Conservation (phyloP, 352 stramenopile genomes). For the Thraustotheca clavata region DNA sequence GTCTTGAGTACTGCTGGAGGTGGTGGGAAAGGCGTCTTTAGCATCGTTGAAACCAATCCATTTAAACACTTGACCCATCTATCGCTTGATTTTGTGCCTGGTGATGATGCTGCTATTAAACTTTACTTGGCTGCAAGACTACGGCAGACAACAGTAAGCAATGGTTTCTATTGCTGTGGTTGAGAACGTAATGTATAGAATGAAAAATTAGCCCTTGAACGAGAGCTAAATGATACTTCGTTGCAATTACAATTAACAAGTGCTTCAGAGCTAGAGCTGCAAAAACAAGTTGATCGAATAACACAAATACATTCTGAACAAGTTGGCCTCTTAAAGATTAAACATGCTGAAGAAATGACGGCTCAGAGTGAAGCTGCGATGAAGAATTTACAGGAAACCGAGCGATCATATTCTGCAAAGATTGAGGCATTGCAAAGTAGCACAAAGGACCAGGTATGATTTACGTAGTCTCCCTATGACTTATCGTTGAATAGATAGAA, state of each 20-base stretch:
- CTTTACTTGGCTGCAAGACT: constrained; percentile 84
- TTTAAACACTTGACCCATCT: constrained; percentile 95
- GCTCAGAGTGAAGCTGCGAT: constrained; percentile 30
- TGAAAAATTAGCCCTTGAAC: constrained; percentile 3
- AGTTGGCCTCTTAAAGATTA: constrained; percentile 1
- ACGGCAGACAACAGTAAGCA: constrained; percentile 48
- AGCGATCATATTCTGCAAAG: constrained; percentile 58
- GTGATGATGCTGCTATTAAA: constrained; percentile 86
- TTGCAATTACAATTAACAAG: neutral
- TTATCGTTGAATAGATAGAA: constrained; percentile 33
- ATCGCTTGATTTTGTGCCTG: constrained; percentile 76
- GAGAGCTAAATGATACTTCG: neutral
- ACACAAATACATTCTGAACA: constrained; percentile 9
- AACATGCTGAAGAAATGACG: constrained; percentile 8
- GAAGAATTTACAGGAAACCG: constrained; percentile 39
- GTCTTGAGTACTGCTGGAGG: constrained; percentile 50
- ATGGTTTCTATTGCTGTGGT: neutral
- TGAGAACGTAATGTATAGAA: neutral
- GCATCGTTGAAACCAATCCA: constrained; percentile 90
- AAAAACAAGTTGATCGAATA: constrained; percentile 12
- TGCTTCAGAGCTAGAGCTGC: neutral
- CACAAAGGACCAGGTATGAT: constrained; percentile 58
- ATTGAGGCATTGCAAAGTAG: constrained; percentile 43
- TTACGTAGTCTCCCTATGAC: neutral
- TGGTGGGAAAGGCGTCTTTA: constrained; percentile 58